Base-by-base conservation (phyloP, 2,329 filamentous ascomycete genomes). In the Xylaria digitata region DNA sequence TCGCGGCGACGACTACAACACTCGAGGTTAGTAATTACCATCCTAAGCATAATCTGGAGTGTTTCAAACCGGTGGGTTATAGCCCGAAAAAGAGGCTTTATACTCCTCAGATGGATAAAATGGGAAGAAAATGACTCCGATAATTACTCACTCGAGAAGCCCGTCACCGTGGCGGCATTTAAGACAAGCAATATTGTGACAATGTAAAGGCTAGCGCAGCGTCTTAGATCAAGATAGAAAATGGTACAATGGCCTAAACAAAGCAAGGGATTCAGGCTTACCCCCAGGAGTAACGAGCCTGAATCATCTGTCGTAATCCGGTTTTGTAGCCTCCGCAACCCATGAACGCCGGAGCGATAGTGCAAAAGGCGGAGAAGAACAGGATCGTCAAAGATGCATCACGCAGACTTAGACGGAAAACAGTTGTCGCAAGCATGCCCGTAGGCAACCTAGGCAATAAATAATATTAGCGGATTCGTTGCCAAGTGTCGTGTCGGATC, bases 201-300 rank as follows among this genome's bases (percentile, higher is more conserved):
- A 8, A 86, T 78, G 75, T 86, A 86, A 17, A 82, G 74, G 15
- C 69, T 70, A 11, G 21, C n/a, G 8, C 23, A 13, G 42, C 17
- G 11, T 23, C 19, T 68, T 37, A 68, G 56, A 26, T 11, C 11
- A 23, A 23, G 46, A 32, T 9, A 32, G 34, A 45, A 53, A 37
- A 53, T 13, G 19, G 8, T 6, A 30, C 15, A 34, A 19, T 21
- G 23, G 17, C 5, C 11, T 34, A 19, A 19, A 53, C 26, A 34
- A 55, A 42, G 32, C 13, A 37, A 23, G 17, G 48, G 50, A 13
- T 1, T 11, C 40, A 1, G 15, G 69, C 74, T 72, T 73, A 85
- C 80, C 86, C 86, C 72, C 87, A 89, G 0, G 84, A 84, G 75
- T 87, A 89, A 34, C 87, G 81, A n/a, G 87, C 86, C 70, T 88